These are phyloP conservation scores for Apiospora malaysiana DNA, from an alignment of 2,329 filamentous ascomycete species.

Conservation along the genomic window DNA sequence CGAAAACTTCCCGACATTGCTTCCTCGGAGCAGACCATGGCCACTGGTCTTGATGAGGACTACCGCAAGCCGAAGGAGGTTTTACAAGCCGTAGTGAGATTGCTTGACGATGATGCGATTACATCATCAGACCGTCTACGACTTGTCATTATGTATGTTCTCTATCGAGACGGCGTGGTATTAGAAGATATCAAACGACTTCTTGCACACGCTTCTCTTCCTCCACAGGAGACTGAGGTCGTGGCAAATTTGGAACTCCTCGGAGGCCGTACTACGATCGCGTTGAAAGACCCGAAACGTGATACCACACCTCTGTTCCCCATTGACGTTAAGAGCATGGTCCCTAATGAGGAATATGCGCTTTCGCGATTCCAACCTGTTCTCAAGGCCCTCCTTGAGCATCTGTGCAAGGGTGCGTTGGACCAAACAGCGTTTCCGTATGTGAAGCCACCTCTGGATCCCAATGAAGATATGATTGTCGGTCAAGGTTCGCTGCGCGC, in stretches of 20 bases:
- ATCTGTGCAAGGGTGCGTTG: slow-evolving; percentile 69
- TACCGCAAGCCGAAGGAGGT: slow-evolving; percentile 89
- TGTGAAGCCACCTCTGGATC: slow-evolving; percentile 71
- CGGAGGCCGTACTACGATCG: slow-evolving; percentile 72
- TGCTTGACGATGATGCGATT: slow-evolving; percentile 86
- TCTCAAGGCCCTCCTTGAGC: slow-evolving; percentile 83
- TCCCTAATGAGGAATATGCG: slow-evolving; percentile 75
- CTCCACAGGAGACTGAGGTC: slow-evolving; percentile 73
- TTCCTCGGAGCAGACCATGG: slow-evolving; percentile 86
- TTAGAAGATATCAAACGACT: slow-evolving; percentile 84
- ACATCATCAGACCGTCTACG: slow-evolving; percentile 77
- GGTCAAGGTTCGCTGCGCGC: slow-evolving; percentile 81
- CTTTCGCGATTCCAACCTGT: slow-evolving; percentile 87
- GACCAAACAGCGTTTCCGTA: slow-evolving; percentile 74
- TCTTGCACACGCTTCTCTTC: slow-evolving; percentile 80
- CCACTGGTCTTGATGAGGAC: slow-evolving; percentile 92
- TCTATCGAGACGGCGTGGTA: slow-evolving; percentile 87
- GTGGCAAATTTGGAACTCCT: slow-evolving; percentile 82
- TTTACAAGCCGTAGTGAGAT: slow-evolving; percentile 80
- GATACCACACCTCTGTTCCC: slow-evolving; percentile 73
- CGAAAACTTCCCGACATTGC: slow-evolving; percentile 87
- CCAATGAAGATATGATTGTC: slow-evolving; percentile 62
- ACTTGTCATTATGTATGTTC: slow-evolving; percentile 82
- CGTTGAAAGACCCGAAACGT: slow-evolving; percentile 77
- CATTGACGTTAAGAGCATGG: slow-evolving; percentile 61